Percentiles rank a stretch among this genome's conserved stretches.
phyloP scores from a whole-genome alignment of 2,329 filamentous ascomycete species.

The Colletotrichum karsti region DNA sequence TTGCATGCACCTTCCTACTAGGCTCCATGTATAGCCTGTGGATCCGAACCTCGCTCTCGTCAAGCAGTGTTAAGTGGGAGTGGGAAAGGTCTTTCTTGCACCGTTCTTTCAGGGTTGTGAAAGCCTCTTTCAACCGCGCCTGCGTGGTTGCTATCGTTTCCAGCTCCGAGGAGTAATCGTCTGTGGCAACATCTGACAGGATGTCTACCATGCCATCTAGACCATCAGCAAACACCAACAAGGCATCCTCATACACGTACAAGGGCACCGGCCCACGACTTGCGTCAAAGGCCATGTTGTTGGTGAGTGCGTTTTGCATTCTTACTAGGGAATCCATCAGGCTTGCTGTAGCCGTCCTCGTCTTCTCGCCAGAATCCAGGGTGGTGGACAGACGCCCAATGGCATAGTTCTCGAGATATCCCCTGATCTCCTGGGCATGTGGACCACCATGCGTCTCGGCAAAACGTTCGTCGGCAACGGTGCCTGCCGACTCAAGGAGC shows the following conservation, averaged over 20 bases:
- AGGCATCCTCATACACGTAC: constrained; percentile 20
- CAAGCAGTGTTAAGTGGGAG: neutral
- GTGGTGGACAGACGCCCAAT: constrained; percentile 12
- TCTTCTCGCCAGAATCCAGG: neutral
- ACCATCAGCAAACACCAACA: constrained; percentile 13
- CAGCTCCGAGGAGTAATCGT: neutral
- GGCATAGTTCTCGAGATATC: constrained; percentile 6
- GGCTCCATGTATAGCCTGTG: neutral
- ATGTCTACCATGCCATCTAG: neutral
- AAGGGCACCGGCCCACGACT: constrained; percentile 8
- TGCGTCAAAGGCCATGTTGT: constrained; percentile 16
- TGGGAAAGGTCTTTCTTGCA: neutral
- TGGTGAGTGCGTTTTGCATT: constrained; percentile 22
- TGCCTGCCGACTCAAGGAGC: constrained; percentile 22
- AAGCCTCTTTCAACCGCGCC: constrained; percentile 1
- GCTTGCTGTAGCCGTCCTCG: neutral
- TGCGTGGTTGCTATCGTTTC: neutral
- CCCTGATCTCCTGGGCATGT: constrained; percentile 17
- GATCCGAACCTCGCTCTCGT: neutral
- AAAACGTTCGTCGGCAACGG: constrained; percentile 17
- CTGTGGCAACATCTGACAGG: neutral
- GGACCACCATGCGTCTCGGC: constrained; percentile 18
- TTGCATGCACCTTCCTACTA: neutral
- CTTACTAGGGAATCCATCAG: neutral
- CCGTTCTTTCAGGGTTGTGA: neutral